These are phyloP conservation scores for Cyclaneusma minus DNA, from an alignment of 2,329 filamentous ascomycete species.

Conservation along the genomic window DNA sequence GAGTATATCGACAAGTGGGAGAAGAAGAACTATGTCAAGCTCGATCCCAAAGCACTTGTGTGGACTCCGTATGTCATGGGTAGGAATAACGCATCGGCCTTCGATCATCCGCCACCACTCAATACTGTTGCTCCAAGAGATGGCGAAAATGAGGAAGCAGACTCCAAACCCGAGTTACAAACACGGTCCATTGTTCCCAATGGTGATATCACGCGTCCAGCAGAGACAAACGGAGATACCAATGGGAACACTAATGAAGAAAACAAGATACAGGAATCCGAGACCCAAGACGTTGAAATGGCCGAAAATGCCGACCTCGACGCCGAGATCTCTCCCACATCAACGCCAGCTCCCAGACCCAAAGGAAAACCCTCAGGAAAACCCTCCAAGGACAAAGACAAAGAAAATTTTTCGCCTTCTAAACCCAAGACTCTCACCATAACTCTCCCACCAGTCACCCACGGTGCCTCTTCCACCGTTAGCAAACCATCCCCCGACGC, in stretches of 20 bases:
- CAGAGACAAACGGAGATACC: too few relatives aligned
- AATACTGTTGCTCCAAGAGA: conserved; percentile 81
- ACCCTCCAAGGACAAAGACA: neutral
- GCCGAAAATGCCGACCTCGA: too few relatives aligned
- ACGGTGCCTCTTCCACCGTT: neutral
- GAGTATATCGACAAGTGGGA: conserved; percentile 86
- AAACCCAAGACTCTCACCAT: too few relatives aligned
- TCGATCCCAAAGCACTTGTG: conserved; percentile 65
- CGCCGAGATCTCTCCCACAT: too few relatives aligned
- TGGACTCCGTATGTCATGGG: conserved; percentile 99
- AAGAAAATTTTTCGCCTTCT: neutral
- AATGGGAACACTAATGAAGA: conserved; percentile 10
- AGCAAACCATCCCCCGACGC: too few relatives aligned
- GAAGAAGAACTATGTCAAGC: conserved; percentile 69
- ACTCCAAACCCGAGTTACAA: conserved; percentile 5
- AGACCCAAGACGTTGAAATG: too few relatives aligned
- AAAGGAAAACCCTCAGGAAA: neutral
- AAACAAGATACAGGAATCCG: too few relatives aligned
- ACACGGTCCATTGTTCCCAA: conserved; percentile 7
- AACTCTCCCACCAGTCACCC: conserved; percentile 2
- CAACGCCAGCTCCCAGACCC: too few relatives aligned
- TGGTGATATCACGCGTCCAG: too few relatives aligned
- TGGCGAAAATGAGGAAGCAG: conserved; percentile 34
- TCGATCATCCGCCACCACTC: conserved; percentile 66
- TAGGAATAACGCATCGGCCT: conserved; percentile 63